Percentiles rank a stretch among this genome's conserved stretches.
Evolutionary conservation across 768 basidiomycete species (phyloP).

Genomic region (Inosperma sp.): DNA sequence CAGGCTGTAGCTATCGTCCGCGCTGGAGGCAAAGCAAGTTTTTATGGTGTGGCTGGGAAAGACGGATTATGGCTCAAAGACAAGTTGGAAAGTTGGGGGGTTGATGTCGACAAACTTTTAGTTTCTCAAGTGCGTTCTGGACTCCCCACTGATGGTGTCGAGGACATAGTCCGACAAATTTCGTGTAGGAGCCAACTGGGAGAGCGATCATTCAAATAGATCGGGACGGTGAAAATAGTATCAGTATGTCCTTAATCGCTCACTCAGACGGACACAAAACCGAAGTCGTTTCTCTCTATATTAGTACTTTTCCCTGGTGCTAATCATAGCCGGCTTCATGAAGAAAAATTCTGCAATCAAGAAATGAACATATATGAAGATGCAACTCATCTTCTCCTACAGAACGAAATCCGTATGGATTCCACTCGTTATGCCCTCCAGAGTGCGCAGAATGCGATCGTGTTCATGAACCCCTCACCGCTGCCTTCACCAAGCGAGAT

Average conservation of each 20-base stretch:
- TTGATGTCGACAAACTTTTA: conserved; percentile 36
- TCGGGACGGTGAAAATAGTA: conserved; percentile 56
- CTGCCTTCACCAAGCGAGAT: conserved; percentile 41
- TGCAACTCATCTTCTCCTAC: conserved; percentile 51
- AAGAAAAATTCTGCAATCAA: conserved; percentile 11
- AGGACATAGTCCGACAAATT: not conserved
- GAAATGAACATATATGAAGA: conserved; percentile 25
- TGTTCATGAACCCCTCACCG: conserved; percentile 57
- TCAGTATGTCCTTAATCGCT: conserved; percentile 41
- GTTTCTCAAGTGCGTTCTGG: conserved; percentile 35
- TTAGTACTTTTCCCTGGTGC: conserved; percentile 54
- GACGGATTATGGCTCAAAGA: conserved; percentile 50
- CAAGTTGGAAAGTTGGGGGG: conserved; percentile 35
- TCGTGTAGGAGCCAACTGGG: conserved; percentile 45
- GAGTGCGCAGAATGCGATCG: conserved; percentile 24
- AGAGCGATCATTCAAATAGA: conserved; percentile 59
- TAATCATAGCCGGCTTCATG: conserved; percentile 43
- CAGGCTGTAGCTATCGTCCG: conserved; percentile 55
- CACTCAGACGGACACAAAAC: not conserved
- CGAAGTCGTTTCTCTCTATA: not conserved
- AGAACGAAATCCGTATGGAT: conserved; percentile 51
- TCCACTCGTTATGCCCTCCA: conserved; percentile 38
- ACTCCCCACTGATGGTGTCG: not conserved
- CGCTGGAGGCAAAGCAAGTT: conserved; percentile 44
- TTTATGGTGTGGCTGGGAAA: conserved; percentile 50